These are phyloP conservation scores for Clavispora vitiphila DNA, from an alignment of 805 yeast genomes.

Conservation along the genomic window DNA sequence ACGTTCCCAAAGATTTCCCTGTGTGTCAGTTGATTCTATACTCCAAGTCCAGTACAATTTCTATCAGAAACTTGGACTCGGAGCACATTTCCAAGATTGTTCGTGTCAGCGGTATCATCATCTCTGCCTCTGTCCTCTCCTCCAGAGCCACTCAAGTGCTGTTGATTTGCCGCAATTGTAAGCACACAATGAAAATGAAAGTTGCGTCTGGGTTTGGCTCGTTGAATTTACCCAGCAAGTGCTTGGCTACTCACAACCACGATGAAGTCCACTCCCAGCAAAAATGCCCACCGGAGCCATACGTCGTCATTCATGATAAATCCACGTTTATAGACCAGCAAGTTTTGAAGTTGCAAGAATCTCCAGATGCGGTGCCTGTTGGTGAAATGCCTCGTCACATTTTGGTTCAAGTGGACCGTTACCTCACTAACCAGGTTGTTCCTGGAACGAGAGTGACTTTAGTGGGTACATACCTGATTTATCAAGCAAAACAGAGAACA, in stretches of 20 bases:
- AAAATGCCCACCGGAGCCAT: slow-evolving; percentile 88
- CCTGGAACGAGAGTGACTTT: slow-evolving; percentile 95
- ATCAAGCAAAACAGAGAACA: slow-evolving; percentile 57
- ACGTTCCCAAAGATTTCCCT: slow-evolving; percentile 57
- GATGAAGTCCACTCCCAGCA: slow-evolving; percentile 42
- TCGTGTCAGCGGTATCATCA: slow-evolving; percentile 87
- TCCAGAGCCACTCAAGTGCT: slow-evolving; percentile 84
- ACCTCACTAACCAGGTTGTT: slow-evolving; percentile 80
- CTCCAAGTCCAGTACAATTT: slow-evolving; percentile 64
- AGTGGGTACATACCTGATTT: slow-evolving; percentile 89
- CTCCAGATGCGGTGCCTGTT: slow-evolving; percentile 98
- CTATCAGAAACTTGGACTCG: slow-evolving; percentile 80
- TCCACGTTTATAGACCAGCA: slow-evolving; percentile 95
- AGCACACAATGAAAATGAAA: slow-evolving; percentile 65
- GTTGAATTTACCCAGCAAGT: slow-evolving; percentile 59
- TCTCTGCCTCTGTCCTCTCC: slow-evolving; percentile 81
- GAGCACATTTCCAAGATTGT: slow-evolving; percentile 87
- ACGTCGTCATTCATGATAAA: slow-evolving; percentile 87
- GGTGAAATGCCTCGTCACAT: slow-evolving; percentile 99
- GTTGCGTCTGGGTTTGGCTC: slow-evolving; percentile 69
- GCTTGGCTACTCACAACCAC: slow-evolving; percentile 45
- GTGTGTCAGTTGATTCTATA: slow-evolving; percentile 75
- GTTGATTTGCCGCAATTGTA: slow-evolving; percentile 82
- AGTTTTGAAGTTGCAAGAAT: slow-evolving; percentile 85
- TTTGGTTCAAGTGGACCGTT: slow-evolving; percentile 80